A percentile compares a stretch with the other conserved stretches of the same genome.
Evolutionary conservation across 805 yeast species (phyloP).

Genomic region (Candida nonsorbophila): DNA sequence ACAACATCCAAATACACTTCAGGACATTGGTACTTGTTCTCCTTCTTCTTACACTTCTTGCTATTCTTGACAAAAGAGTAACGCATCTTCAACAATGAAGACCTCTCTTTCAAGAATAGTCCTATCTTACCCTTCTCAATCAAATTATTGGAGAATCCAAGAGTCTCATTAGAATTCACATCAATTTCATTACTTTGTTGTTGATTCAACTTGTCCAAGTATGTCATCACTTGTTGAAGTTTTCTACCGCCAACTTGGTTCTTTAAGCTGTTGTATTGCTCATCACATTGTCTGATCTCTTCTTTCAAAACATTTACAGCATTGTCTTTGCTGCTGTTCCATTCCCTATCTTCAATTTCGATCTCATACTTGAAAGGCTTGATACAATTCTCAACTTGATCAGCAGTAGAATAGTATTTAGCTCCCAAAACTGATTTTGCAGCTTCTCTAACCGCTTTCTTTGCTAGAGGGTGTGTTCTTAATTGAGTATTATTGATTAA

Average conservation of each 20-base stretch:
- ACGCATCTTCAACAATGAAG: slow-evolving; percentile 66
- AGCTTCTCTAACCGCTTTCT: slow-evolving; percentile 76
- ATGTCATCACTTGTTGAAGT: slow-evolving; percentile 75
- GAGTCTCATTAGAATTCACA: slow-evolving; percentile 56
- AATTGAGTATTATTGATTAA: slow-evolving; percentile 72
- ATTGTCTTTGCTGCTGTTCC: slow-evolving; percentile 79
- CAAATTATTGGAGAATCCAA: slow-evolving; percentile 78
- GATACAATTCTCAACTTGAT: slow-evolving; percentile 96
- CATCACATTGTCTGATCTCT: slow-evolving; percentile 78
- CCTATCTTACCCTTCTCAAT: slow-evolving; percentile 82
- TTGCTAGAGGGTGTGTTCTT: slow-evolving; percentile 81
- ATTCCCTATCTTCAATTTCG: slow-evolving; percentile 92
- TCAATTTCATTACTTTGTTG: slow-evolving; percentile 25
- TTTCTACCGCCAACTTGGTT: slow-evolving; percentile 79
- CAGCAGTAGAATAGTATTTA: slow-evolving; percentile 87
- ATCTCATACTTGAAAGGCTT: slow-evolving; percentile 97
- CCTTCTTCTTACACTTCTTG: slow-evolving; percentile 69
- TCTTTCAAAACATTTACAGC: slow-evolving; percentile 70
- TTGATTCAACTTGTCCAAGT: slow-evolving; percentile 48
- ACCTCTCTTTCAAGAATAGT: slow-evolving; percentile 67
- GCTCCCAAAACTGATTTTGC: slow-evolving; percentile 73
- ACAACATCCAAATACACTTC: slow-evolving; percentile 91
- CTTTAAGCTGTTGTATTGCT: slow-evolving; percentile 53
- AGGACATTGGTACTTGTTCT: slow-evolving; percentile 86
- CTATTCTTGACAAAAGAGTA: slow-evolving; percentile 65